A percentile compares a stretch with the other conserved stretches of the same genome.
phyloP scores from a whole-genome alignment of 805 yeast species.

The Monosporozyma servazzii region DNA sequence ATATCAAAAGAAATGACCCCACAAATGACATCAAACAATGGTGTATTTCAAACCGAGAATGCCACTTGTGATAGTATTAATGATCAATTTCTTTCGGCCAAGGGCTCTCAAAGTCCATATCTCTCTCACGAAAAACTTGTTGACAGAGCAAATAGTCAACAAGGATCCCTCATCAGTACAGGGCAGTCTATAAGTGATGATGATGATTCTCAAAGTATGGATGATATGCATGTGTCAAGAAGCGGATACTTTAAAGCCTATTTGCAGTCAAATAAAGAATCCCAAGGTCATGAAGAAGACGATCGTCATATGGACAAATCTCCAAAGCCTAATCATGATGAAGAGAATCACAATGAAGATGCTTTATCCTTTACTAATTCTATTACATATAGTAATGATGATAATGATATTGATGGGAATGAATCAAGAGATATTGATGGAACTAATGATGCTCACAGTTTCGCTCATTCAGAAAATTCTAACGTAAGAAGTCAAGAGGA shows the following conservation, averaged over 20 bases:
- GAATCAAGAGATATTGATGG: constrained; percentile 3
- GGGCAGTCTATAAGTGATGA: background rate
- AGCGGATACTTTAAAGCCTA: constrained; percentile 17
- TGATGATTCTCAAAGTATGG: constrained; percentile 8
- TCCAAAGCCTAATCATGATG: background rate
- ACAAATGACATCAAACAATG: constrained; percentile 1
- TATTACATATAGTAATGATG: constrained; percentile 5
- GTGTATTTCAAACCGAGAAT: background rate
- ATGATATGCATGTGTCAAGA: constrained; percentile 16
- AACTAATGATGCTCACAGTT: constrained; percentile 8
- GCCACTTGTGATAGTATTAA: background rate
- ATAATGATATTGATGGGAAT: background rate
- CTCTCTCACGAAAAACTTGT: background rate
- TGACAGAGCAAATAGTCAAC: background rate
- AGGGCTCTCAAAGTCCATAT: constrained; percentile 2
- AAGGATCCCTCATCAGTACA: background rate
- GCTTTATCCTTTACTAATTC: constrained; percentile 9
- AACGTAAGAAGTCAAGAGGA: background rate
- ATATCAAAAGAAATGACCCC: constrained; percentile 29
- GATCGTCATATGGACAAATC: constrained; percentile 1
- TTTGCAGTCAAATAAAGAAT: constrained; percentile 1
- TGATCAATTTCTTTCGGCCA: constrained; percentile 1
- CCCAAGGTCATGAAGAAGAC: constrained; percentile 3
- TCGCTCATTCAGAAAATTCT: background rate
- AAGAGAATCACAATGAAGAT: background rate